A percentile compares a stretch with the other conserved stretches of the same genome.
Evolutionary conservation across 2,329 filamentous ascomycete species (phyloP).

Genomic region (Dichotomopilus funicola): DNA sequence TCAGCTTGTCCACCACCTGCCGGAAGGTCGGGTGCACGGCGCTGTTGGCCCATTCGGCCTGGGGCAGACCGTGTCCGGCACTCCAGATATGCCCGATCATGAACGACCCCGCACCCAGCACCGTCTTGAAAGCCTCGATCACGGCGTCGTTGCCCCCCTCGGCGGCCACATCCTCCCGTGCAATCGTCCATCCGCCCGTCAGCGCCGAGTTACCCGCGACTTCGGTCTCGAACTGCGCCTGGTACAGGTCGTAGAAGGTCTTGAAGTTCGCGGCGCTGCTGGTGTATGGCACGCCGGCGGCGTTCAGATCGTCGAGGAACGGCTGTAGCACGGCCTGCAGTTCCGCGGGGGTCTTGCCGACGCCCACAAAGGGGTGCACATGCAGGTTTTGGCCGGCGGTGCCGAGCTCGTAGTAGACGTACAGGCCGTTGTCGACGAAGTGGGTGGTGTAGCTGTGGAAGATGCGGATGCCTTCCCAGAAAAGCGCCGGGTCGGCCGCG

Average conservation of each 20-base stretch:
- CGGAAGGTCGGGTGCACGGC: slow-evolving; percentile 36
- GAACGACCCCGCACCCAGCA: slow-evolving; percentile 27
- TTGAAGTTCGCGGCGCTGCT: slow-evolving; percentile 27
- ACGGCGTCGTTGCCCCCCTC: slow-evolving; percentile 31
- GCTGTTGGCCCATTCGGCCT: slow-evolving; percentile 30
- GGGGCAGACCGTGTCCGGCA: slow-evolving; percentile 29
- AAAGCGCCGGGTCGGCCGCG: slow-evolving; percentile 34
- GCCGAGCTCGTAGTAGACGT: slow-evolving; percentile 38
- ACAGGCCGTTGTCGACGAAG: slow-evolving; percentile 37
- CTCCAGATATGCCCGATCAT: slow-evolving; percentile 36
- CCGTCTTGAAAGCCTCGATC: slow-evolving; percentile 31
- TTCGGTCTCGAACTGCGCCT: slow-evolving; percentile 33
- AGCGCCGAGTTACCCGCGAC: slow-evolving; percentile 29
- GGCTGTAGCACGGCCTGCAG: slow-evolving; percentile 32
- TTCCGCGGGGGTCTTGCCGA: slow-evolving; percentile 32
- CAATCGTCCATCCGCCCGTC: slow-evolving; percentile 35
- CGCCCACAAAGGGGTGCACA: slow-evolving; percentile 33
- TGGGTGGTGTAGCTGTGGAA: slow-evolving; percentile 40
- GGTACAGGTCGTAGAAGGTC: slow-evolving; percentile 34
- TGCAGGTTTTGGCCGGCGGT: slow-evolving; percentile 34
- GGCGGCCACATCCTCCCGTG: slow-evolving; percentile 28
- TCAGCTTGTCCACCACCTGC: slow-evolving; percentile 31
- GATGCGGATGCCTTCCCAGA: slow-evolving; percentile 41
- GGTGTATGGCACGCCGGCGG: slow-evolving; percentile 26
- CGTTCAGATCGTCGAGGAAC: slow-evolving; percentile 30